Percentiles rank a stretch among this genome's conserved stretches.
Evolutionary conservation across 208 protist genomes (phyloP).

Genomic region (Acanthamoeba sp.): DNA sequence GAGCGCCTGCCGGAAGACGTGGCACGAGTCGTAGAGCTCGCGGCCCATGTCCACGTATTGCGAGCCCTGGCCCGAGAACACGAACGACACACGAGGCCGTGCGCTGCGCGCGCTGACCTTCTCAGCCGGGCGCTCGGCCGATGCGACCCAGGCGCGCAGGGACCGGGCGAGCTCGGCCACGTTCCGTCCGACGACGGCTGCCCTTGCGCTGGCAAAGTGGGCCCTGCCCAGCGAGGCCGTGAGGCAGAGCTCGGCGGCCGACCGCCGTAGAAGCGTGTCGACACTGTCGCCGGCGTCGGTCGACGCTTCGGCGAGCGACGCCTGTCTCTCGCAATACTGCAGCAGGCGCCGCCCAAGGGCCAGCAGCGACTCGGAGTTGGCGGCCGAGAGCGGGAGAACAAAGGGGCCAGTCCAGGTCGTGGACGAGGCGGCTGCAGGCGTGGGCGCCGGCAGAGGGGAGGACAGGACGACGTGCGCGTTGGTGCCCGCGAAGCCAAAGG

Average conservation of each 20-base stretch:
- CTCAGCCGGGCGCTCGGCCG: background rate
- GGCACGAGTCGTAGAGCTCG: constrained; percentile 76
- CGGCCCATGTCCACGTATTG: constrained; percentile 84
- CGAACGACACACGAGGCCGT: constrained; percentile 69
- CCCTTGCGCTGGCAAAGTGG: background rate
- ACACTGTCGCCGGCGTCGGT: background rate
- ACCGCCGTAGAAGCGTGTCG: too few species aligned
- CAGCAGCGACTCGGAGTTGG: constrained; percentile 57
- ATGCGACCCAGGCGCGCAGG: background rate
- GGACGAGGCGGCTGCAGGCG: background rate
- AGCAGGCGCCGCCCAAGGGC: constrained; percentile 56
- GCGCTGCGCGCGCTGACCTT: background rate
- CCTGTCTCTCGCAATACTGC: background rate
- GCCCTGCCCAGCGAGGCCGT: constrained; percentile 47
- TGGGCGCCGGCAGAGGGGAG: background rate
- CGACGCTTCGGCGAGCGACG: background rate
- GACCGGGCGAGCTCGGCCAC: background rate
- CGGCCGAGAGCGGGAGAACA: constrained; percentile 78
- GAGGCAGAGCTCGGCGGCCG: constrained; percentile 57
- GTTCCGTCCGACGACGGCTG: constrained; percentile 39
- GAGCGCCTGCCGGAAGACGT: constrained; percentile 76
- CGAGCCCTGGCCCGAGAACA: constrained; percentile 85
- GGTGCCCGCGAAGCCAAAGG: constrained; percentile 85
- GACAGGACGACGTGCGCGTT: constrained; percentile 81
- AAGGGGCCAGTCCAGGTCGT: background rate